Evolutionary conservation across 2,329 filamentous ascomycete genomes (phyloP), one percentile per base, ranked within the genome.

Genomic region (Penicillium griseofulvum): DNA sequence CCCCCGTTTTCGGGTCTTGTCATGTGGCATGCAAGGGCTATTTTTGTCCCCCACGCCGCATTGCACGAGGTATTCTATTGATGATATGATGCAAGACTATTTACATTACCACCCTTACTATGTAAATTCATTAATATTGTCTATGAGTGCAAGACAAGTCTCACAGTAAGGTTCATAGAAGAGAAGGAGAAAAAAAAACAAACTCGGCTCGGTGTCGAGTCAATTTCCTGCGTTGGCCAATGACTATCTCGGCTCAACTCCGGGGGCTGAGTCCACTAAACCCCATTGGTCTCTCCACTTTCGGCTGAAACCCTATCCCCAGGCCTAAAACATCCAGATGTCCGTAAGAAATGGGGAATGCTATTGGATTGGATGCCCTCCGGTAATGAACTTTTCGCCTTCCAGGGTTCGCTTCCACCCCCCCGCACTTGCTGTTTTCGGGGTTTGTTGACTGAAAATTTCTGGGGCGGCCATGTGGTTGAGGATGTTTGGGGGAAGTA

Each of bases 281-380:
- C 39, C 34, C 19, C 5, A 45, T 54, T 54, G 41, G 52, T 16
- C 29, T 48, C 43, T 29, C 47, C 39, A 54, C 33, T 16, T 17
- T 28, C 39, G 46, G 33, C n/a, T 19, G 17, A 39, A 54, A 51
- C 52, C 31, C 39, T 51, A 51, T 44, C 52, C 52, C 52, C 52
- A 49, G 52, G 47, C 47, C 49, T 34, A 37, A 55, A 55, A 41
- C 52, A 55, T 45, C 33, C n/a, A 22, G 4, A 26, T 26, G 33
- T 41, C 8, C 12, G 19, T 11, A n/a, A 16, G 16, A 17, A 49
- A 49, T 53, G 26, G 43, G 19, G 43, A 34, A 28, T 34, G 19
- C 28, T 33, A 11, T 29, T n/a, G 19, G 50, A 52, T 52, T 52
- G 50, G 50, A 39, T 22, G 16, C 2, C 12, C 29, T 14, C 29